Base-by-base conservation (phyloP, 2,329 filamentous ascomycete genomes). In the Helotiales sp. region DNA sequence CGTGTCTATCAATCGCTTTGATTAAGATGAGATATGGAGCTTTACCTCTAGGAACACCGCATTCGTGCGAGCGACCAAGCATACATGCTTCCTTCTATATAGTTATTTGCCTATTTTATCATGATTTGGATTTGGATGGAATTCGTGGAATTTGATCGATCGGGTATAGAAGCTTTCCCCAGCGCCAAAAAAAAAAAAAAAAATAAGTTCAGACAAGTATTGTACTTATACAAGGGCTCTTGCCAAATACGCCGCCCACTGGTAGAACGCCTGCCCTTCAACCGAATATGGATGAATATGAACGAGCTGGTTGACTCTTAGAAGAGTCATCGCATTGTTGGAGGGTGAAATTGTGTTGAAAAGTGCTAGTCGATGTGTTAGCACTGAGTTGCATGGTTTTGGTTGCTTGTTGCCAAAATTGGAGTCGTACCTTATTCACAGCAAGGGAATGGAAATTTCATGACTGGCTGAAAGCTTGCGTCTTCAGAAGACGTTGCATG, bases 91-190 rank as follows among this genome's bases (percentile, higher is more conserved):
- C n/a, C n/a, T n/a, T n/a, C n/a, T n/a, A n/a, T n/a, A n/a, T n/a
- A n/a, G n/a, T n/a, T n/a, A n/a, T n/a, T n/a, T n/a, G n/a, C n/a
- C n/a, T n/a, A n/a, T n/a, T n/a, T n/a, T n/a, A n/a, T n/a, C n/a
- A n/a, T n/a, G n/a, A n/a, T n/a, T n/a, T n/a, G n/a, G n/a, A n/a
- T n/a, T n/a, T n/a, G n/a, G n/a, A n/a, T n/a, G n/a, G n/a, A n/a
- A n/a, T n/a, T n/a, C n/a, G n/a, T n/a, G n/a, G n/a, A n/a, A n/a
- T n/a, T 55, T 32, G 17, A 55, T 55, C 26, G 26, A 55, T 55
- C 34, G 54, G 34, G 34, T 58, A 58, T 58, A 22, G 11, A 24
- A 58, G 54, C 34, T 50, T 50, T 40, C 34, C 54, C 32, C n/a
- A 40, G 8, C 54, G 10, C 34, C 54, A 43, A 6, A 58, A 40